Conservation (phyloP, 208 protist genomes). For the Wallacemonas sp. region DNA sequence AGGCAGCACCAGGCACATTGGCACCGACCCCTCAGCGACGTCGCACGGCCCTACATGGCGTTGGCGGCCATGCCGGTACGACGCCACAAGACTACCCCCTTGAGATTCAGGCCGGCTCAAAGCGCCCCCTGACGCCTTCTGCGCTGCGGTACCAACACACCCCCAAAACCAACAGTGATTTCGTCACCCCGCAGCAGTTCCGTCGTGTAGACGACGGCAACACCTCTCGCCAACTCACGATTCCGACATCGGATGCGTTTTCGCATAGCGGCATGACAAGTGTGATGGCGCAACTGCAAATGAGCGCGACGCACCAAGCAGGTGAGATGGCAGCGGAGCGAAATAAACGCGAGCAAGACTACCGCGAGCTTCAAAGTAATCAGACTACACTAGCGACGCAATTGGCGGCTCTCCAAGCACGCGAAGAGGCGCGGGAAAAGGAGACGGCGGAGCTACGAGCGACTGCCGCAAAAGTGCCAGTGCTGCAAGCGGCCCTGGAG, state of each 20-base stretch:
- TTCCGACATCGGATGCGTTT: background rate
- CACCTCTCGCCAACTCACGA: background rate
- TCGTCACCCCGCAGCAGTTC: background rate
- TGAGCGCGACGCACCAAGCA: constrained; percentile 7
- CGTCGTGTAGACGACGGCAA: background rate
- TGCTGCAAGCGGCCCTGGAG: no score
- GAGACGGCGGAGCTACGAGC: background rate
- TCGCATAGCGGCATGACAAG: constrained; percentile 19
- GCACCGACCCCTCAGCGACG: background rate
- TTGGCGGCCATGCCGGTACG: background rate
- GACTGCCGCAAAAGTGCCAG: background rate
- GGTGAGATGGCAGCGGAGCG: constrained; percentile 12
- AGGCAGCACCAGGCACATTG: background rate
- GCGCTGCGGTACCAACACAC: background rate
- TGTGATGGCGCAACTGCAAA: constrained; percentile 17
- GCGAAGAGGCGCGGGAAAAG: constrained; percentile 15
- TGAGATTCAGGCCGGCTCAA: background rate
- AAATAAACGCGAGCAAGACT: constrained; percentile 13
- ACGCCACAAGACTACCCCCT: background rate
- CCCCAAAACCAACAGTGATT: background rate
- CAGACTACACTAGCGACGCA: constrained; percentile 14
- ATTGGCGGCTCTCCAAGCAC: constrained; percentile 13
- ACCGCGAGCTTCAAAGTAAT: background rate
- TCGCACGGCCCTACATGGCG: background rate
- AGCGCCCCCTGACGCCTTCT: background rate